These are phyloP conservation scores for Moesziomyces sp. DNA, from an alignment of 1,284 basidiomycete species.

Conservation along the genomic window DNA sequence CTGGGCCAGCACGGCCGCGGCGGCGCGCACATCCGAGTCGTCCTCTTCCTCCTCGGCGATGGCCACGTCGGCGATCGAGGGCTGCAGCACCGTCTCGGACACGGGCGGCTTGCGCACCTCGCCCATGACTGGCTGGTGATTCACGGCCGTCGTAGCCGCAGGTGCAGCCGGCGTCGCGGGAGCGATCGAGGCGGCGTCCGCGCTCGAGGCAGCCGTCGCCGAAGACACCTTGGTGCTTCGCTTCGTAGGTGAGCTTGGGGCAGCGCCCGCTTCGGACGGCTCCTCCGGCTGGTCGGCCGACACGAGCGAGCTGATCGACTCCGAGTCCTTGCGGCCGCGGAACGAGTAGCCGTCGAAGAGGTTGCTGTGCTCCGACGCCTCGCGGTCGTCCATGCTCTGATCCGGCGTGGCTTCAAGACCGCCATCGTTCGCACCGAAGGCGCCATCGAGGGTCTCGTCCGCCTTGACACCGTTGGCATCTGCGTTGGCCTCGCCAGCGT, in stretches of 20 bases:
- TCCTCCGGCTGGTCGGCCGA: conserved; percentile 31
- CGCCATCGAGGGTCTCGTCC: conserved; percentile 19
- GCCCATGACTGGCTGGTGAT: conserved; percentile 7
- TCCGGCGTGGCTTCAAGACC: conserved; percentile 24
- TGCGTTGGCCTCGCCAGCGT: conserved; percentile 11
- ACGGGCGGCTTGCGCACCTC: conserved; percentile 7
- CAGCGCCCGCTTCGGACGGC: conserved; percentile 8
- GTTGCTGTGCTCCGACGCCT: conserved; percentile 31
- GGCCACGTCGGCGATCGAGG: conserved; percentile 17
- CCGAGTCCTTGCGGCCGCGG: conserved; percentile 60
- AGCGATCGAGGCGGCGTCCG: conserved; percentile 4
- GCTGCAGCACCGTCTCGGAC: conserved; percentile 5
- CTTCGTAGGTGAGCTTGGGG: conserved; percentile 16
- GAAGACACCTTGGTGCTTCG: conserved; percentile 6
- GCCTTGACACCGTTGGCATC: conserved; percentile 8
- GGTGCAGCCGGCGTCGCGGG: conserved; percentile 18
- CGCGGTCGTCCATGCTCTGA: conserved; percentile 41
- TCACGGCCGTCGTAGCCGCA: conserved; percentile 8
- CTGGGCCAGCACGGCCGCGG: conserved; percentile 58
- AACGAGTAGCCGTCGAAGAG: conserved; percentile 64
- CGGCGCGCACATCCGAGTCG: conserved; percentile 51
- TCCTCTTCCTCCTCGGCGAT: conserved; percentile 55
- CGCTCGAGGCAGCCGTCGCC: background rate
- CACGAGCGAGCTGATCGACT: conserved; percentile 50
- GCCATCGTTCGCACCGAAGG: background rate